These are phyloP conservation scores for Eucalyptus tenuipes DNA, from an alignment of 345 rosid species.

Conservation along the genomic window DNA sequence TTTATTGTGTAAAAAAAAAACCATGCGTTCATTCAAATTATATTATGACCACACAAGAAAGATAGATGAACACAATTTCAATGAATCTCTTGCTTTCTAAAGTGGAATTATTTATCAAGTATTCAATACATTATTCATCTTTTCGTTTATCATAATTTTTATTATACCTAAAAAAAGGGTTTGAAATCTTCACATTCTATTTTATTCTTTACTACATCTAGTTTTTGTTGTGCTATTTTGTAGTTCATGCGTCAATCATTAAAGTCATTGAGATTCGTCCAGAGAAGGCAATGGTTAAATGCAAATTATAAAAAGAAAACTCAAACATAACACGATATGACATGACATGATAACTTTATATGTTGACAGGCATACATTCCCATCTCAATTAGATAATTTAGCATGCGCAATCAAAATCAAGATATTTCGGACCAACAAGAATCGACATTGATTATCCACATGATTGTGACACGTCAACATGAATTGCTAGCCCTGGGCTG, in stretches of 20 bases:
- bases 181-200: background rate
- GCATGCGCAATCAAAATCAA: background rate
- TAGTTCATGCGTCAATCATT: background rate
- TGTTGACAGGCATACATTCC: background rate
- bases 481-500: background rate
- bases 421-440: background rate
- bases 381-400: background rate
- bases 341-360: background rate
- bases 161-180: background rate
- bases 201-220: background rate
- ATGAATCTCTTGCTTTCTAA: background rate
- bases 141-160: background rate
- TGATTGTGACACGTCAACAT: background rate
- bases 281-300: accelerated
- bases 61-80: background rate
- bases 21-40: accelerated
- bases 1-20: background rate
- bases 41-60: background rate
- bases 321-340: accelerated
- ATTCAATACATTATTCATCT: background rate
- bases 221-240: background rate
- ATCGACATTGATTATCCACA: background rate
- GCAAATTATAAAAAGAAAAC: too few species aligned
- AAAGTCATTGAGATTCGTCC: accelerated
- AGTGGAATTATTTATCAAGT: background rate